Evolutionary conservation across 2,329 filamentous ascomycete species (phyloP).

Genomic region (Amylocarpus encephaloides): DNA sequence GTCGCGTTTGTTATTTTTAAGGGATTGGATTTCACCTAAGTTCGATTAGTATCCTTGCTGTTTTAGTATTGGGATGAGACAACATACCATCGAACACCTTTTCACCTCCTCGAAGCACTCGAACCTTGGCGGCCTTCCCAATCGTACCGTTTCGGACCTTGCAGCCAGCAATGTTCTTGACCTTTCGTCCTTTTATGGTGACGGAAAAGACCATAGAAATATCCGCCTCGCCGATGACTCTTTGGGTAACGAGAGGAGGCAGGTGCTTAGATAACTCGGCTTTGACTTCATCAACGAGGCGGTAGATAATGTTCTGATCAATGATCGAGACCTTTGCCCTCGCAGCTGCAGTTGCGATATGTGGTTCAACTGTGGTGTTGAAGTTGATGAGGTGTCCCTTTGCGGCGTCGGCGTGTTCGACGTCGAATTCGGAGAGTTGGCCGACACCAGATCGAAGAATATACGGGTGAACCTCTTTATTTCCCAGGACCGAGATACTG

Average conservation of each 20-base stretch:
- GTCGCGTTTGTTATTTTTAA: conserved; percentile 92
- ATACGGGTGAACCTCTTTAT: conserved; percentile 71
- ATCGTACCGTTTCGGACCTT: conserved; percentile 78
- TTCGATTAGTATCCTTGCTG: neutral
- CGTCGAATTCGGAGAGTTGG: conserved; percentile 73
- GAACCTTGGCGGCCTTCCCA: conserved; percentile 55
- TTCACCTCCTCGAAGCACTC: conserved; percentile 64
- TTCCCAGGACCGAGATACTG: conserved; percentile 71
- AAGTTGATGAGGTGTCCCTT: conserved; percentile 78
- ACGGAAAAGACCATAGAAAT: conserved; percentile 79
- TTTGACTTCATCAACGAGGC: conserved; percentile 67
- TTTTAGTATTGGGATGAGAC: conserved; percentile 14
- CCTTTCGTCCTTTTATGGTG: conserved; percentile 64
- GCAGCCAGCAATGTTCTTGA: conserved; percentile 76
- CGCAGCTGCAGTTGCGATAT: conserved; percentile 65
- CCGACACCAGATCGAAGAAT: conserved; percentile 76
- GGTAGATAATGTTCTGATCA: conserved; percentile 82
- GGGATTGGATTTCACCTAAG: conserved; percentile 67
- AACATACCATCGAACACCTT: conserved; percentile 73
- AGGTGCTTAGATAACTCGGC: conserved; percentile 63
- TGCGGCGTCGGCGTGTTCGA: conserved; percentile 78
- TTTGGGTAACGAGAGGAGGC: conserved; percentile 56
- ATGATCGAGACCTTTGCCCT: conserved; percentile 68
- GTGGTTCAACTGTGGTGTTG: conserved; percentile 63
- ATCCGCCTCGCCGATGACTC: conserved; percentile 82